Evolutionary conservation across 768 basidiomycete species (phyloP).

Genomic region (Suillus subluteus): DNA sequence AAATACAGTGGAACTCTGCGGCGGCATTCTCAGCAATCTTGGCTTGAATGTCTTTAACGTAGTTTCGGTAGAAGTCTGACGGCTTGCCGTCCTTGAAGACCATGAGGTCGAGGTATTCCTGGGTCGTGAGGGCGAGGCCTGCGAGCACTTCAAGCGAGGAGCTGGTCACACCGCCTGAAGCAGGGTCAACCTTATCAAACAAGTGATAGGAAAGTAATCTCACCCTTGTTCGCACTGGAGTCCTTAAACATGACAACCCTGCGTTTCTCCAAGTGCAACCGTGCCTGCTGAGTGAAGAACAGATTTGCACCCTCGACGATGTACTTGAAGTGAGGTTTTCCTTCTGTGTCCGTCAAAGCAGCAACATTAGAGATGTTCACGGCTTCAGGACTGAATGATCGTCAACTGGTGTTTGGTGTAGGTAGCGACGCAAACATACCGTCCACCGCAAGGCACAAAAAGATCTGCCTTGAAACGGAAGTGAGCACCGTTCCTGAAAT

Average conservation of each 20-base stretch:
- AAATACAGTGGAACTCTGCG: slow-evolving; percentile 88
- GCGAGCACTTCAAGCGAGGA: slow-evolving; percentile 96
- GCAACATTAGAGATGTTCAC: slow-evolving; percentile 97
- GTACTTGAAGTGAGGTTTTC: slow-evolving; percentile 97
- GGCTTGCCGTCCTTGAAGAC: slow-evolving; percentile 91
- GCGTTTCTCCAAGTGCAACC: slow-evolving; percentile 91
- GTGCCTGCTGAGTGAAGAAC: slow-evolving; percentile 96
- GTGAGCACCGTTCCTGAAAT: slow-evolving; percentile 95
- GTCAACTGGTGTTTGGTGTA: not conserved
- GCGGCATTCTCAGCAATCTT: slow-evolving; percentile 93
- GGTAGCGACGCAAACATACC: slow-evolving; percentile 42
- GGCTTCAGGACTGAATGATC: slow-evolving; percentile 71
- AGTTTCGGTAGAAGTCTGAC: slow-evolving; percentile 84
- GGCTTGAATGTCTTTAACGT: slow-evolving; percentile 90
- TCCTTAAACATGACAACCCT: slow-evolving; percentile 95
- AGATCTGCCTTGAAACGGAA: slow-evolving; percentile 96
- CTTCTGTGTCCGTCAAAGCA: slow-evolving; percentile 86
- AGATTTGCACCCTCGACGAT: slow-evolving; percentile 96
- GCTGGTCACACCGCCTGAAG: slow-evolving; percentile 88
- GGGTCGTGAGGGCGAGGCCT: slow-evolving; percentile 86
- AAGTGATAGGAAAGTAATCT: slow-evolving; percentile 9
- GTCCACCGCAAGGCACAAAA: slow-evolving; percentile 96
- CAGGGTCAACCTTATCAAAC: not conserved
- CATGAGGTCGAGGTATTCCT: slow-evolving; percentile 91
- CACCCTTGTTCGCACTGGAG: slow-evolving; percentile 92